phyloP scores from a whole-genome alignment of 2,329 filamentous ascomycete species.

The Biscogniauxia mediterranea region DNA sequence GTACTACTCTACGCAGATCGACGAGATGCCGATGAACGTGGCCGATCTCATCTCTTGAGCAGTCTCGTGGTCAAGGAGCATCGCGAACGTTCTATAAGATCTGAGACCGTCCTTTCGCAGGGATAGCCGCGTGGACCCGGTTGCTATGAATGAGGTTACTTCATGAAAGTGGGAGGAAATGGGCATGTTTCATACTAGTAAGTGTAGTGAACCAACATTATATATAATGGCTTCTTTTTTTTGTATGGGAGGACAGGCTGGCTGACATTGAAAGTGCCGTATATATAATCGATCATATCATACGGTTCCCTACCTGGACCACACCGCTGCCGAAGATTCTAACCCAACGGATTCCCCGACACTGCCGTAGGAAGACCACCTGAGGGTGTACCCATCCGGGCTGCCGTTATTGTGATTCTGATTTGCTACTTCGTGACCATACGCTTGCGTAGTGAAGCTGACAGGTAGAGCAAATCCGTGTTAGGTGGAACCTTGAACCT shows the following conservation, averaged over 20 bases:
- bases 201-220: slow-evolving; percentile 10
- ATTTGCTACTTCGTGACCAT: not conserved
- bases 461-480: too few relatives aligned
- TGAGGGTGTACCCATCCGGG: not conserved
- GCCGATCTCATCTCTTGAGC: slow-evolving; percentile 55
- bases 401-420: not conserved
- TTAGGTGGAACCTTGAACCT: too few relatives aligned
- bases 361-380: not conserved
- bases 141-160: not conserved
- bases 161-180: slow-evolving; percentile 30
- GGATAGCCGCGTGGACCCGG: not conserved
- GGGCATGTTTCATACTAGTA: slow-evolving; percentile 31
- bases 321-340: not conserved
- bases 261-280: slow-evolving; percentile 17
- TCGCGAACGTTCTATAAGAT: not conserved
- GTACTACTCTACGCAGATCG: slow-evolving; percentile 95
- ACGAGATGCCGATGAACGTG: slow-evolving; percentile 99
- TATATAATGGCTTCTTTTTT: not conserved
- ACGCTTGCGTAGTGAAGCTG: not conserved
- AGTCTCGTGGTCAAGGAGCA: not conserved
- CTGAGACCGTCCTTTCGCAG: slow-evolving; percentile 1
- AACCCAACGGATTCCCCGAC: not conserved
- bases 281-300: slow-evolving; percentile 11
- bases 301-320: not conserved
- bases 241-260: not conserved